Evolutionary conservation across 345 rosid genomes (phyloP).

Genomic region (Lepidium sativum): DNA sequence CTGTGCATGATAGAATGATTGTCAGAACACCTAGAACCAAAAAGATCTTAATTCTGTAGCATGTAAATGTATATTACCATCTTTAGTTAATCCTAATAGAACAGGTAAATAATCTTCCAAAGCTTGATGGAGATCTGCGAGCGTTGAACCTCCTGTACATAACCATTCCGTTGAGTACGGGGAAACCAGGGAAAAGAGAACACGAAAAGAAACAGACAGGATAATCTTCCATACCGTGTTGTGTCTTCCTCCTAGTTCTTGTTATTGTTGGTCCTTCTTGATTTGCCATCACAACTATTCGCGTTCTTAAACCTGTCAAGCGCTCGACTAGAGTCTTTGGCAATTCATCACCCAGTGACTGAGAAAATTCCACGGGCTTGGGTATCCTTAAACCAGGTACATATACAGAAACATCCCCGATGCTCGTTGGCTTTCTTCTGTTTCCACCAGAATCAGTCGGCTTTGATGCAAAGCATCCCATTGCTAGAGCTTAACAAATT

Average conservation of each 20-base stretch:
- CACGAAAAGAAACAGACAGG: neutral
- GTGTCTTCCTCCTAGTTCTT: constrained; percentile 91
- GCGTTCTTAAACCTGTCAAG: constrained; percentile 77
- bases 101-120: constrained; percentile 96
- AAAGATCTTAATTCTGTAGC: neutral
- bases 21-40: constrained; percentile 4
- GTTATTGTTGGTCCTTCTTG: constrained; percentile 97
- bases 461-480: constrained; percentile 94
- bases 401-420: constrained; percentile 82
- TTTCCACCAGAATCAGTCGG: constrained; percentile 71
- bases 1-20: constrained; percentile 22
- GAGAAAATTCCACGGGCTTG: constrained; percentile 73
- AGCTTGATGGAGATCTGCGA: constrained; percentile 93
- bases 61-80: constrained; percentile 38
- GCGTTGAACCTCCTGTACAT: constrained; percentile 76
- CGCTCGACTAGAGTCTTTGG: constrained; percentile 72
- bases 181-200: neutral
- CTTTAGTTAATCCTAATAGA: constrained; percentile 82
- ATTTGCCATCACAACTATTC: constrained; percentile 92
- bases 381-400: constrained; percentile 96
- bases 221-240: constrained; percentile 53
- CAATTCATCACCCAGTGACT: constrained; percentile 59
- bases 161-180: neutral
- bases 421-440: constrained; percentile 74
- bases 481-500: constrained; percentile 27